A percentile compares a stretch with the other conserved stretches of the same genome.
These are phyloP conservation scores for Colletotrichum sojae DNA, from an alignment of 2,329 filamentous ascomycete species.

Conservation along the genomic window DNA sequence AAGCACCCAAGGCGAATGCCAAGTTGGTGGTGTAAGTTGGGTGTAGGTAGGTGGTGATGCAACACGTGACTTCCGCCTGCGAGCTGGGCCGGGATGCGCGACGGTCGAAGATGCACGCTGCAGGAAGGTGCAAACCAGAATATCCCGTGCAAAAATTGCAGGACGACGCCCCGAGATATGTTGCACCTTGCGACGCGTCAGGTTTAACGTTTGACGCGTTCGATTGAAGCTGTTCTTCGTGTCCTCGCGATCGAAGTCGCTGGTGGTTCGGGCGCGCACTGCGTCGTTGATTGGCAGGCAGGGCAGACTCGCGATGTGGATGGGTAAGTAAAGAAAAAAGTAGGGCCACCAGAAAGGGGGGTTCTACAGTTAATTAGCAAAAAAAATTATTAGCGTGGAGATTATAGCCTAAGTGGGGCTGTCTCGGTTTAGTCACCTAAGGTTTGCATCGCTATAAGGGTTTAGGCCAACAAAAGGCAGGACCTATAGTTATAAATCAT, in stretches of 20 bases:
- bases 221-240: background rate
- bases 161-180: background rate
- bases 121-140: background rate
- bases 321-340: background rate
- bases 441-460: conserved; percentile 5
- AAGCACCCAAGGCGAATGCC: background rate
- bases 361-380: conserved; percentile 19
- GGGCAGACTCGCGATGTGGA: background rate
- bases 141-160: rapidly evolving
- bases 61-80: background rate
- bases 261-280: too few relatives aligned
- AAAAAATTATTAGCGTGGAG: conserved; percentile 17
- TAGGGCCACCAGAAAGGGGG: background rate
- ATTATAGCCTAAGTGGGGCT: conserved; percentile 13
- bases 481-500: conserved; percentile 6
- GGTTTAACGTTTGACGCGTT: conserved; percentile 4
- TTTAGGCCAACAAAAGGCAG: background rate
- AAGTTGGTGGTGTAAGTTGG: background rate
- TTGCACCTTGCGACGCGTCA: conserved; percentile 20
- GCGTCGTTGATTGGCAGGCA: too few relatives aligned
- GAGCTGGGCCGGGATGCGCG: background rate
- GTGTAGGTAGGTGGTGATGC: background rate
- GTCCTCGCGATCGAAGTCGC: too few relatives aligned
- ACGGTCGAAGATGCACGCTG: background rate
- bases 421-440: background rate